Base-by-base conservation (phyloP, 306 rosid genomes). In the Arachis hypogaea region DNA sequence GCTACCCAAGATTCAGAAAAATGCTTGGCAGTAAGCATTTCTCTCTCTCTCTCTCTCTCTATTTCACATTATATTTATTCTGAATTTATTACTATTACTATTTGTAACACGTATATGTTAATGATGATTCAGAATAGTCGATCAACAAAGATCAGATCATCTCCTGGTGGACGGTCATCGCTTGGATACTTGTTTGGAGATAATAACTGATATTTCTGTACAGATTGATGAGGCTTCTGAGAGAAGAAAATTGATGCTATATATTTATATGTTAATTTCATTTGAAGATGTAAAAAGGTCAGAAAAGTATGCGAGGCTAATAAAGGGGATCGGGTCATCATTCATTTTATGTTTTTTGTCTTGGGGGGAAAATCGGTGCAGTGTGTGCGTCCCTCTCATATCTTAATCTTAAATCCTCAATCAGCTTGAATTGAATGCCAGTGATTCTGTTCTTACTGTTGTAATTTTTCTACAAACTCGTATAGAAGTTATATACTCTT, bases 161-260 rank as follows among this genome's bases (percentile, higher is more conserved):
- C 78, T 72, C 97, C 97, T 2, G 97, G 97, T 5, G 97, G 94
- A 36, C 86, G 83, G 78, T 91, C 97, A n/a, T 91, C 97, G 11
- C 90, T 91, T 46, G 94, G 97, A 10, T 88, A 91, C 85, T 84
- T 91, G 90, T 91, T 91, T 79, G 97, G 97, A 80, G 92, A 88
- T 79, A 88, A 88, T 79, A 88, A 88, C 89, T 86, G 84, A 85
- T 64, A 3, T 76, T 7, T 49, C 38, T 55, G 49, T 78, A 69
- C 38, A 33, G 38, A 33, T 72, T 66, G 28, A 44, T n/a, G 40
- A 4, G 46, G 76, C 49, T 43, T 72, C 68, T 63, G 47, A 54
- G 38, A 42, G 65, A 30, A 59, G 66, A 56, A 50, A 73, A 64
- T 70, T 40, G 12, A 28, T 44, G 0, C 14, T 43, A 29, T 5